phyloP scores from a whole-genome alignment of 495 filamentous ascomycete species.

The Trichoderma asperelloides region DNA sequence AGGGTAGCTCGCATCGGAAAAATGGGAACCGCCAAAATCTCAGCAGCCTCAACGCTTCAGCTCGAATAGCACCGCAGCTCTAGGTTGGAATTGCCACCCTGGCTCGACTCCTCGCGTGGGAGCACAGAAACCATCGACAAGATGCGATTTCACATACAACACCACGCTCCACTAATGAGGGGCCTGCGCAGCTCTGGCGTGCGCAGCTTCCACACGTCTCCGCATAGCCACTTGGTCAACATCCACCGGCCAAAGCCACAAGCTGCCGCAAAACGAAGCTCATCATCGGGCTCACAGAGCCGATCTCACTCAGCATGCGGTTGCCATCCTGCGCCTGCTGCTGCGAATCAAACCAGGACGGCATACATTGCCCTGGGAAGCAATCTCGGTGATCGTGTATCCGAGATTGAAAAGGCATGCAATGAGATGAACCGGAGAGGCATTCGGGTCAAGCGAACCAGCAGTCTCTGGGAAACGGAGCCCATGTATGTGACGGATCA shows the following conservation, averaged over 20 bases:
- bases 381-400: conserved; percentile 81
- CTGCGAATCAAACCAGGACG: conserved; percentile 15
- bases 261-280: neutral
- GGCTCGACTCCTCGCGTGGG: neutral
- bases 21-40: no score
- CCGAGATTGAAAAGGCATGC: conserved; percentile 75
- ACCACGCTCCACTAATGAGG: neutral
- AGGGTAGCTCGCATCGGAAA: no score
- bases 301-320: conserved; percentile 6
- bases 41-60: no score
- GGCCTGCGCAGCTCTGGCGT: neutral
- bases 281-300: neutral
- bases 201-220: neutral
- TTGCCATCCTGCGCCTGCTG: neutral
- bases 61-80: neutral
- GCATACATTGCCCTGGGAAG: conserved; percentile 87
- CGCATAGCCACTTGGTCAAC: neutral
- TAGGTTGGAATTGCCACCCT: neutral
- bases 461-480: conserved; percentile 84
- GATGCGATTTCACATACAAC: neutral
- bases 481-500: conserved; percentile 96
- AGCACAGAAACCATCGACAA: neutral
- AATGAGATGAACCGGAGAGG: conserved; percentile 58
- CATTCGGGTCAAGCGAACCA: conserved; percentile 71
- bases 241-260: neutral